Base-by-base conservation (phyloP, 345 rosid species). In the Zanthoxylum bungeanum region DNA sequence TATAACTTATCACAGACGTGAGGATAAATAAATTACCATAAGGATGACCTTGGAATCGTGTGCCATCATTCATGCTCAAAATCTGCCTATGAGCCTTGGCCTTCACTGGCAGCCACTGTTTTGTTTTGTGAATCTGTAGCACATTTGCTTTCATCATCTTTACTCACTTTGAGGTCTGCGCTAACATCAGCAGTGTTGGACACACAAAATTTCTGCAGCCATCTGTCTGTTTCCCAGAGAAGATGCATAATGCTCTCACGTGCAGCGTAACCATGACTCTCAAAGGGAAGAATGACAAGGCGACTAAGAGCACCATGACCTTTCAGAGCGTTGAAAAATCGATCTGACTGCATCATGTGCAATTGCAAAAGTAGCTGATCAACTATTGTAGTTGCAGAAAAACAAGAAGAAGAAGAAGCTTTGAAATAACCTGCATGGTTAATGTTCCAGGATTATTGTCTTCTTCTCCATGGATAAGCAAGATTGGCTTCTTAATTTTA, bases 201-300 rank as follows among this genome's bases (percentile, higher is more conserved):
- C 63, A 88, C 85, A 22, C 99, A 92, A 78, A 89, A 83, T 75
- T 92, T 92, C 75, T 87, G 88, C 56, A 95, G 89, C 99, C 99
- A 95, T 64, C 97, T 85, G 74, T 95, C 98, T 24, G 94, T 91
- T 87, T 95, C 99, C 99, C 99, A 95, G 21, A 95, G 89, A 39
- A 86, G 96, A 79, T 95, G 99, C 99, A 92, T 89, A 72, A 95
- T 92, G 85, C 99, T 95, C 81, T 95, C 99, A 55, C 96, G 77
- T 44, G 97, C 89, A 61, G 96, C 83, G 78, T 95, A 95, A 28
- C 98, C 96, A 50, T 95, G 98, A 78, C 99, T 95, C 90, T 95
- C 99, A 62, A 78, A 85, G n/a, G 99, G 98, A 74, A 95, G 94
- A 77, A 91, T 51, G 47, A 92, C 93, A 24, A 92, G 89, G 70